Base-by-base conservation (phyloP, 2,329 filamentous ascomycete species). In the Arthrinium puccinioides region DNA sequence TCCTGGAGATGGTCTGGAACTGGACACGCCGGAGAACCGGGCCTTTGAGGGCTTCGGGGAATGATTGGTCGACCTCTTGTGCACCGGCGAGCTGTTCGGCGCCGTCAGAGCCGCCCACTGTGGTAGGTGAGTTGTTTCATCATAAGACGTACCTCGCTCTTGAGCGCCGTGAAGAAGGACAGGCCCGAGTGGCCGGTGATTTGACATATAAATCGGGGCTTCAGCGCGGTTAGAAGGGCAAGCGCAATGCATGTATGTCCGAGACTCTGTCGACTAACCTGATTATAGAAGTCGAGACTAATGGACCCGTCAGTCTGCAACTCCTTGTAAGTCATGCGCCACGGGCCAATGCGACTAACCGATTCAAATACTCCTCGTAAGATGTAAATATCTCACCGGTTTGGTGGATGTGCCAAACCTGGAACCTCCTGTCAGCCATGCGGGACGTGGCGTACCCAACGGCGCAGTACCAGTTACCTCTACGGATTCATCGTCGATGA, bases 161-260 rank as follows among this genome's bases (percentile, higher is more conserved):
- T 80, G 21, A 90, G 74, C 19, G 92, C 92, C 49, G 95, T 87
- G 54, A 96, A 96, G 61, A 94, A 98, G 4, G 79, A 90, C 47
- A 96, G 70, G 37, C 84, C 84, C 21, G 88, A 94, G 59, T 94
- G 90, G 37, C 92, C 92, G 10, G 88, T 95, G 47, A 97, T 94
- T 57, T 94, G 86, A 62, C 94, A 95, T 43, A 94, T 95, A 61
- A 97, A 98, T 38, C 84, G 80, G 55, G 81, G 86, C 81, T 90
- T 50, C 29, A 33, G 21, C 13, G n/a, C 9, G n/a, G n/a, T n/a
- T n/a, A 9, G 34, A 50, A 42, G 26, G 40, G 51, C 56, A 41
- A 32, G 18, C 23, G 27, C 27, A 24, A 14, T 21, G 14, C 24
- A 18, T 41, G 37, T 14, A 30, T 32, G 37, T 33, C 31, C 20